phyloP scores from a whole-genome alignment of 805 yeast species.

The Cyberlindnera mrakii region DNA sequence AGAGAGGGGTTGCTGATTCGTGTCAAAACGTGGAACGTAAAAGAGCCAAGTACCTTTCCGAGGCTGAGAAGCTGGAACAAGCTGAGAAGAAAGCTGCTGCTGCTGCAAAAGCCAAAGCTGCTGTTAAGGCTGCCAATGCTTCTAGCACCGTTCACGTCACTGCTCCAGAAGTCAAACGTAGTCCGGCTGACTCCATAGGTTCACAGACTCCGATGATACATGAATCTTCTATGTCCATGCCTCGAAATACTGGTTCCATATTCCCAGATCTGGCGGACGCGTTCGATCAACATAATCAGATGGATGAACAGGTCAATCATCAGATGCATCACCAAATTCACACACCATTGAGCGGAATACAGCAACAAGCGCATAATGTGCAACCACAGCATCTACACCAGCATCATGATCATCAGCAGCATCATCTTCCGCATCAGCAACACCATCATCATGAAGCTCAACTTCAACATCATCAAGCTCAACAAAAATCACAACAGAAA shows the following conservation, averaged over 20 bases:
- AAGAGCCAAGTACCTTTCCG: conserved; percentile 29
- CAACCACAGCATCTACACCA: neutral
- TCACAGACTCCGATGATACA: neutral
- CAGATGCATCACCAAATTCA: neutral
- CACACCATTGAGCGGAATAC: too few relatives aligned
- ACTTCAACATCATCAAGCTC: neutral
- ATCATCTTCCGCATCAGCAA: conserved; percentile 2
- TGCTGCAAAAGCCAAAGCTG: neutral
- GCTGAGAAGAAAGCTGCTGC: neutral
- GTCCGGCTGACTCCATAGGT: neutral
- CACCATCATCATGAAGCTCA: neutral
- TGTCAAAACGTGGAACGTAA: conserved; percentile 59
- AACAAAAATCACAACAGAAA: neutral
- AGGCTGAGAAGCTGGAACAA: conserved; percentile 4
- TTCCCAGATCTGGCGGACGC: neutral
- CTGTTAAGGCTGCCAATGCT: neutral
- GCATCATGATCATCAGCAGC: conserved; percentile 1
- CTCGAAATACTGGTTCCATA: neutral
- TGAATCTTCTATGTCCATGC: neutral
- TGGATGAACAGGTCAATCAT: neutral
- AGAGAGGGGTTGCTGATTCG: conserved; percentile 46
- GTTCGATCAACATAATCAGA: neutral
- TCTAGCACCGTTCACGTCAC: neutral
- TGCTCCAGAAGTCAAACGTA: neutral
- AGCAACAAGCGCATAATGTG: too few relatives aligned